These are phyloP conservation scores for Fusarium neocosmosporiellum DNA, from an alignment of 2,329 filamentous ascomycete genomes.

Conservation along the genomic window DNA sequence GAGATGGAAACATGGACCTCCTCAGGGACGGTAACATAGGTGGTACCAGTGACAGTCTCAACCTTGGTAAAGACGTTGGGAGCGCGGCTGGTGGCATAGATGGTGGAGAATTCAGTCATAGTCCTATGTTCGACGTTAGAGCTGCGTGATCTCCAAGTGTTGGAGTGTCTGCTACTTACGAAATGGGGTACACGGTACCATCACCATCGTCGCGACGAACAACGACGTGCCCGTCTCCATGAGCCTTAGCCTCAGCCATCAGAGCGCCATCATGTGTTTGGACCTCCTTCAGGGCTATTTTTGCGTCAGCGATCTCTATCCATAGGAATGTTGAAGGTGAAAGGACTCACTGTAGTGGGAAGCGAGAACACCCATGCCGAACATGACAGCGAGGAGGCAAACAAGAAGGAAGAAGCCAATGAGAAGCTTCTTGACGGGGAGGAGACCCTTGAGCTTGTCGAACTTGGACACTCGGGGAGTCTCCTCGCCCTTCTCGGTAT, in stretches of 20 bases:
- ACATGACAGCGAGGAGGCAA: slow-evolving; percentile 38
- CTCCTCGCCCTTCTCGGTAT: slow-evolving; percentile 40
- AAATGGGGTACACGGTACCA: slow-evolving; percentile 47
- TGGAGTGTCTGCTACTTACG: slow-evolving; percentile 42
- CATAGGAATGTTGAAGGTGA: neutral
- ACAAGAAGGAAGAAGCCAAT: slow-evolving; percentile 12
- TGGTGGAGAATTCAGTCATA: slow-evolving; percentile 47
- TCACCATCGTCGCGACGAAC: slow-evolving; percentile 27
- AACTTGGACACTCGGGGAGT: slow-evolving; percentile 8
- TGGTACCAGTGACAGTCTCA: slow-evolving; percentile 44
- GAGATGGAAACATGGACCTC: slow-evolving; percentile 41
- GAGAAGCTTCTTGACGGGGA: slow-evolving; percentile 26
- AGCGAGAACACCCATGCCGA: slow-evolving; percentile 45
- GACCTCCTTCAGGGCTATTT: slow-evolving; percentile 7
- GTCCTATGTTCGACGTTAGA: slow-evolving; percentile 41
- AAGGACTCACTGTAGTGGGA: slow-evolving; percentile 41
- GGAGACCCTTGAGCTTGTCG: slow-evolving; percentile 19
- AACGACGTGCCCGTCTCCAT: neutral
- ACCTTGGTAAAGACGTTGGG: slow-evolving; percentile 32
- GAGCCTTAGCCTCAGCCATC: neutral
- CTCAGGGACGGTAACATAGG: slow-evolving; percentile 43
- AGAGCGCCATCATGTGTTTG: neutral
- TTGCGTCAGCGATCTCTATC: slow-evolving; percentile 11
- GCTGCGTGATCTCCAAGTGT: neutral
- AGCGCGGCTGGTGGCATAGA: slow-evolving; percentile 45